These are phyloP conservation scores for Castanospermum australe DNA, from an alignment of 306 rosid genomes.

Conservation along the genomic window DNA sequence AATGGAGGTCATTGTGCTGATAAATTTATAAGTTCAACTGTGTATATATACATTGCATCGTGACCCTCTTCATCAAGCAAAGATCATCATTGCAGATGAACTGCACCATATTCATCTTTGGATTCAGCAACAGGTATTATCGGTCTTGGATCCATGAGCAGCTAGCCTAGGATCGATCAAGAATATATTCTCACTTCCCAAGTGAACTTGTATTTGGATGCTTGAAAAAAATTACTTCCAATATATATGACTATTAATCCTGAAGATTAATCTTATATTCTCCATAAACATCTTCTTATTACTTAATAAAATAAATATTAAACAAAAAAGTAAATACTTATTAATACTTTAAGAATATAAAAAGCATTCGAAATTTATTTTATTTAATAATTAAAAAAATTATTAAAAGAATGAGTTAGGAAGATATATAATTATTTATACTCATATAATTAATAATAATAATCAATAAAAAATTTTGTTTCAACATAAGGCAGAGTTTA, in stretches of 20 bases:
- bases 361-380: too few relatives aligned
- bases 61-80: background rate
- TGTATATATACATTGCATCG: background rate
- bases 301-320: too few relatives aligned
- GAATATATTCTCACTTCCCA: slow-evolving; percentile 36
- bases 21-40: background rate
- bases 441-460: background rate
- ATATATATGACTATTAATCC: background rate
- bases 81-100: background rate
- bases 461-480: background rate
- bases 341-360: too few relatives aligned
- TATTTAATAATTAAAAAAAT: too few relatives aligned
- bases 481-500: background rate
- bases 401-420: too few relatives aligned
- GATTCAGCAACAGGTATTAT: slow-evolving; percentile 19
- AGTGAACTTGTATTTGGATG: slow-evolving; percentile 25
- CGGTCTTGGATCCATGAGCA: slow-evolving; percentile 24
- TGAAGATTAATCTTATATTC: too few relatives aligned
- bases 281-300: too few relatives aligned
- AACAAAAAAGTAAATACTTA: too few relatives aligned
- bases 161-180: slow-evolving; percentile 49
- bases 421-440: too few relatives aligned
- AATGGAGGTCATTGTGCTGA: background rate
- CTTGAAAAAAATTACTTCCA: background rate
- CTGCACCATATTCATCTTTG: background rate